phyloP scores from a whole-genome alignment of 2,329 filamentous ascomycete genomes.

The Xylariaceae sp. region DNA sequence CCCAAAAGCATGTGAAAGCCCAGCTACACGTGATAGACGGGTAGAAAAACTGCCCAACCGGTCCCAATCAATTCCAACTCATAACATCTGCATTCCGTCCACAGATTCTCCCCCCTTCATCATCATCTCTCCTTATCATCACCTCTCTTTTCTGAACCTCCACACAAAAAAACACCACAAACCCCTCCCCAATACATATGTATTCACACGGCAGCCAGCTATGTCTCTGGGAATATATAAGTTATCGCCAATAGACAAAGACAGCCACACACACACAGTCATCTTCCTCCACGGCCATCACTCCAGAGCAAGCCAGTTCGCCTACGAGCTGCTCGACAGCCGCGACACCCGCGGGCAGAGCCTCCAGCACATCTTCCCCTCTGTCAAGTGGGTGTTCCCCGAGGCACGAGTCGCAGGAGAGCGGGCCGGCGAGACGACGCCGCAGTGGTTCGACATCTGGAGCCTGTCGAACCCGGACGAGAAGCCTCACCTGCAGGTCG shows the following conservation, averaged over 20 bases:
- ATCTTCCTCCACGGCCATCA: slow-evolving; percentile 51
- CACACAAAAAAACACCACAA: background rate
- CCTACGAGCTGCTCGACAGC: slow-evolving; percentile 35
- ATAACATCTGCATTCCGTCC: background rate
- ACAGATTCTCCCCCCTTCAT: background rate
- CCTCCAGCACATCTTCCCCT: slow-evolving; percentile 46
- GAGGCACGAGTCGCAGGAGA: no score
- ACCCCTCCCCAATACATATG: background rate
- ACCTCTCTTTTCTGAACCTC: background rate
- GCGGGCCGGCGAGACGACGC: no score
- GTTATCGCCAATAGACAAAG: slow-evolving; percentile 24
- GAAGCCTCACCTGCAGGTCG: slow-evolving; percentile 45
- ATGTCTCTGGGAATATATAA: background rate
- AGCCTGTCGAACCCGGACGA: slow-evolving; percentile 42
- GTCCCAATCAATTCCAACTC: background rate
- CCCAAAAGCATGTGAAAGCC: background rate
- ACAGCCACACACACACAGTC: slow-evolving; percentile 40
- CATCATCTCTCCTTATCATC: background rate
- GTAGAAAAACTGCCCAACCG: background rate
- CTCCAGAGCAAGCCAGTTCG: slow-evolving; percentile 40
- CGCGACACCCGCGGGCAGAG: slow-evolving; percentile 36
- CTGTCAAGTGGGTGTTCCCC: slow-evolving; percentile 54
- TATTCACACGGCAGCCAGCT: background rate
- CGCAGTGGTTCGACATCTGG: slow-evolving; percentile 57
- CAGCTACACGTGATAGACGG: background rate